These are phyloP conservation scores for Leccinum variicolor DNA, from an alignment of 768 basidiomycete species.

Conservation along the genomic window DNA sequence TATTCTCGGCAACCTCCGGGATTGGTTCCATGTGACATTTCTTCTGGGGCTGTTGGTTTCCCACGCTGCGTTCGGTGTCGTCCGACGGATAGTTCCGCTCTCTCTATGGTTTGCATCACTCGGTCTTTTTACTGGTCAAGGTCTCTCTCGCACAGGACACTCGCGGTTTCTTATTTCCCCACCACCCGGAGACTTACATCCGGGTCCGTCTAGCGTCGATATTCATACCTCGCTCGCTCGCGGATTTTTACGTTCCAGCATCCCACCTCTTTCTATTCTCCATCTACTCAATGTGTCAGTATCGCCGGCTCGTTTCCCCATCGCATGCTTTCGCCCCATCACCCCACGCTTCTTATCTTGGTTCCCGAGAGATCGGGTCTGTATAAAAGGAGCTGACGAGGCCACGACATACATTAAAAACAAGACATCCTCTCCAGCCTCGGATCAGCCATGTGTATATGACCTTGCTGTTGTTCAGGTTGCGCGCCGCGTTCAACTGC, in stretches of 20 bases:
- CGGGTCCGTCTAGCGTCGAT: conserved; percentile 35
- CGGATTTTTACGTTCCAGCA: conserved; percentile 21
- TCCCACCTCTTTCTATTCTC: conserved; percentile 21
- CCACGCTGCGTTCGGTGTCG: conserved; percentile 20
- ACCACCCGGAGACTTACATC: conserved; percentile 23
- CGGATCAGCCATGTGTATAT: conserved; percentile 34
- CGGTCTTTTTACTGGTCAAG: conserved; percentile 33
- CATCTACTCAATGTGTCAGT: conserved; percentile 41
- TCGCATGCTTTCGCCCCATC: conserved; percentile 41
- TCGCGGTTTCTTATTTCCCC: conserved; percentile 14
- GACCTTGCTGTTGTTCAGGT: conserved; percentile 19
- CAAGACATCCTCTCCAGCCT: conserved; percentile 18
- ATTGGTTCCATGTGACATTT: conserved; percentile 27
- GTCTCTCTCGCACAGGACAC: conserved; percentile 39
- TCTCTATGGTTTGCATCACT: conserved; percentile 27
- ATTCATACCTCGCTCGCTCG: conserved; percentile 47
- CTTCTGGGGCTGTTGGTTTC: conserved; percentile 33
- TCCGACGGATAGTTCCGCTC: conserved; percentile 29
- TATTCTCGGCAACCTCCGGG: conserved; percentile 41
- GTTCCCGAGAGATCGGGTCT: conserved; percentile 31
- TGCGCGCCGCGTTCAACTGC: conserved; percentile 21
- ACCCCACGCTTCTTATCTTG: conserved; percentile 35
- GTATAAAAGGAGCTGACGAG: conserved; percentile 38
- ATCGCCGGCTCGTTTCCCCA: conserved; percentile 35
- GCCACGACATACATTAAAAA: conserved; percentile 29